phyloP scores from a whole-genome alignment of 805 yeast genomes.

The Spathaspora arborariae region DNA sequence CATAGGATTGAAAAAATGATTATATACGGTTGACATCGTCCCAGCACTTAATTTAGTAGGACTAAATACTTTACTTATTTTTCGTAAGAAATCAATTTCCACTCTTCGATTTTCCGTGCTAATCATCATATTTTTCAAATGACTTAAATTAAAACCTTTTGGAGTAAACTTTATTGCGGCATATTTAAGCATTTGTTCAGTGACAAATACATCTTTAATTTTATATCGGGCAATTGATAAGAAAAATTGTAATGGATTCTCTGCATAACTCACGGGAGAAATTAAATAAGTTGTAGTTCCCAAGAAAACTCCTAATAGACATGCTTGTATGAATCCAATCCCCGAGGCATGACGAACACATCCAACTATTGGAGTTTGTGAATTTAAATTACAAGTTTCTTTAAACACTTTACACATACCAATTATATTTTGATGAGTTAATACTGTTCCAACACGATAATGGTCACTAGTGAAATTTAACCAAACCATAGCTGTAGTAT shows the following conservation, averaged over 20 bases:
- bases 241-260: slow-evolving; percentile 69
- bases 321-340: slow-evolving; percentile 84
- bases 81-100: slow-evolving; percentile 52
- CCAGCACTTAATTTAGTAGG: slow-evolving; percentile 62
- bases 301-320: slow-evolving; percentile 74
- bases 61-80: slow-evolving; percentile 59
- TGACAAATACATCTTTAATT: slow-evolving; percentile 81
- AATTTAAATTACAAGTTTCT: slow-evolving; percentile 83
- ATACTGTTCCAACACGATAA: slow-evolving; percentile 51
- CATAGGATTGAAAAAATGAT: slow-evolving; percentile 77
- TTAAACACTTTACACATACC: slow-evolving; percentile 84
- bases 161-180: slow-evolving; percentile 61
- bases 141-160: slow-evolving; percentile 56
- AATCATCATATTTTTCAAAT: slow-evolving; percentile 78
- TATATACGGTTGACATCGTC: slow-evolving; percentile 73
- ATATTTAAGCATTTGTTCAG: slow-evolving; percentile 77
- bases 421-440: slow-evolving; percentile 61
- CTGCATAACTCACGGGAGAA: slow-evolving; percentile 72
- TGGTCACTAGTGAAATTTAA: slow-evolving; percentile 71
- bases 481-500: slow-evolving; percentile 59
- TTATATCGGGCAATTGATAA: slow-evolving; percentile 68
- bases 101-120: slow-evolving; percentile 79
- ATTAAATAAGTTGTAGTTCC: slow-evolving; percentile 84
- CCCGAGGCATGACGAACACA: slow-evolving; percentile 84
- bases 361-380: slow-evolving; percentile 72